These are phyloP conservation scores for Scorias spongiosa DNA, from an alignment of 2,329 filamentous ascomycete species.

Conservation along the genomic window DNA sequence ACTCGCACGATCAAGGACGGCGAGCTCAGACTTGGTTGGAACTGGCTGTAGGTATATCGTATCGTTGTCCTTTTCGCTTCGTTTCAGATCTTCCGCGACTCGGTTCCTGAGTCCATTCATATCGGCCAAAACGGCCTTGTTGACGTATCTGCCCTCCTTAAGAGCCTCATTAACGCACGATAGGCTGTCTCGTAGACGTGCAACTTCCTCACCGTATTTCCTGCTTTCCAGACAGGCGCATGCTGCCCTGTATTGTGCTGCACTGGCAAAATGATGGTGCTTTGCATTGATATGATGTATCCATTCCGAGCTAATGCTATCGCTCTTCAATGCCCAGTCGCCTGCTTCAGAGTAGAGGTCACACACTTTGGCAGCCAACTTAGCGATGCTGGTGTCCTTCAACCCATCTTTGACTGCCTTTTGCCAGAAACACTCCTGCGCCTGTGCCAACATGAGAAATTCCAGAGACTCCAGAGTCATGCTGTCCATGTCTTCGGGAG, in stretches of 20 bases:
- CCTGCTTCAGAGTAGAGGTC: slow-evolving; percentile 77
- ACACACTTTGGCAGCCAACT: slow-evolving; percentile 77
- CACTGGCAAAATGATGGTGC: slow-evolving; percentile 91
- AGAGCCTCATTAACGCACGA: slow-evolving; percentile 72
- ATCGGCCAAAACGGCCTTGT: slow-evolving; percentile 66
- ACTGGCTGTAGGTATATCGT: slow-evolving; percentile 80
- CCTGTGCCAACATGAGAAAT: slow-evolving; percentile 76
- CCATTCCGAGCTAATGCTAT: slow-evolving; percentile 84
- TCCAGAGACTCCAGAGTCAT: slow-evolving; percentile 71
- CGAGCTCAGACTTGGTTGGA: slow-evolving; percentile 76
- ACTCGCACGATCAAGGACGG: slow-evolving; percentile 67
- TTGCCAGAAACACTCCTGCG: slow-evolving; percentile 96
- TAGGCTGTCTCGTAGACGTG: slow-evolving; percentile 67
- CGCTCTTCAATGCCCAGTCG: slow-evolving; percentile 75
- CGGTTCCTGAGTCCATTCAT: slow-evolving; percentile 68
- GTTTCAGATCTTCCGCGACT: slow-evolving; percentile 74
- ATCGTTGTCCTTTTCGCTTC: slow-evolving; percentile 92
- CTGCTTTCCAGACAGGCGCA: slow-evolving; percentile 85
- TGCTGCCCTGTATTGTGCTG: slow-evolving; percentile 82
- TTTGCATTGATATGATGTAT: slow-evolving; percentile 97
- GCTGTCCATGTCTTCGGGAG: slow-evolving; percentile 90
- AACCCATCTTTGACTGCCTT: slow-evolving; percentile 89
- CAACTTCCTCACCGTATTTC: slow-evolving; percentile 90
- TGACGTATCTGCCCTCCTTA: slow-evolving; percentile 70
- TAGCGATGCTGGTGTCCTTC: slow-evolving; percentile 84